phyloP scores from a whole-genome alignment of 768 basidiomycete genomes.

The Mycena polygramma region DNA sequence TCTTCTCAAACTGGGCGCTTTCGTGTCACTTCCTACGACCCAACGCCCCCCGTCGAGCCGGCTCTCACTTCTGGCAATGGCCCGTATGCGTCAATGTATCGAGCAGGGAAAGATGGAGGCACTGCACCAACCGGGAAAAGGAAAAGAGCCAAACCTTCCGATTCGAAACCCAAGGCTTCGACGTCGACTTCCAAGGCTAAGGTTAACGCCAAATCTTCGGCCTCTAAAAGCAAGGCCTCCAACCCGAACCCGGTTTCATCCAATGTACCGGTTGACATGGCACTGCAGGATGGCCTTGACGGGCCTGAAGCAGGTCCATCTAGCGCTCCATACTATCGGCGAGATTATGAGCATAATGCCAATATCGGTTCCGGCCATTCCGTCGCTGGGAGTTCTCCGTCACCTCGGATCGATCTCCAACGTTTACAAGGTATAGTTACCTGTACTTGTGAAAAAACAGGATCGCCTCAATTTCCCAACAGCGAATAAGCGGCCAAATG shows the following conservation, averaged over 20 bases:
- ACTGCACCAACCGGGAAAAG: constrained; percentile 6
- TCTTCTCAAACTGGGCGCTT: constrained; percentile 54
- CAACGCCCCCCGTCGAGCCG: constrained; percentile 48
- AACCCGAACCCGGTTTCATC: constrained; percentile 19
- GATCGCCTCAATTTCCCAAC: constrained; percentile 27
- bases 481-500: constrained; percentile 31
- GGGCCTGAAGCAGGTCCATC: constrained; percentile 28
- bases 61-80: constrained; percentile 52
- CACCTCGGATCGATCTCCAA: background rate
- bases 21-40: constrained; percentile 57
- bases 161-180: constrained; percentile 30
- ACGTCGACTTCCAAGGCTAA: constrained; percentile 36
- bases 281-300: background rate
- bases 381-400: constrained; percentile 25
- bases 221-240: constrained; percentile 17
- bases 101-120: constrained; percentile 37
- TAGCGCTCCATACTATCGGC: constrained; percentile 45
- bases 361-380: constrained; percentile 12
- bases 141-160: constrained; percentile 28
- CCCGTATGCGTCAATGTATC: constrained; percentile 57
- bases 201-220: constrained; percentile 30
- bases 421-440: constrained; percentile 22
- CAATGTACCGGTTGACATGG: constrained; percentile 29
- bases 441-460: background rate
- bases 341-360: constrained; percentile 47